phyloP scores from a whole-genome alignment of 2,329 filamentous ascomycete species.

The Colletotrichum cordylinicola region DNA sequence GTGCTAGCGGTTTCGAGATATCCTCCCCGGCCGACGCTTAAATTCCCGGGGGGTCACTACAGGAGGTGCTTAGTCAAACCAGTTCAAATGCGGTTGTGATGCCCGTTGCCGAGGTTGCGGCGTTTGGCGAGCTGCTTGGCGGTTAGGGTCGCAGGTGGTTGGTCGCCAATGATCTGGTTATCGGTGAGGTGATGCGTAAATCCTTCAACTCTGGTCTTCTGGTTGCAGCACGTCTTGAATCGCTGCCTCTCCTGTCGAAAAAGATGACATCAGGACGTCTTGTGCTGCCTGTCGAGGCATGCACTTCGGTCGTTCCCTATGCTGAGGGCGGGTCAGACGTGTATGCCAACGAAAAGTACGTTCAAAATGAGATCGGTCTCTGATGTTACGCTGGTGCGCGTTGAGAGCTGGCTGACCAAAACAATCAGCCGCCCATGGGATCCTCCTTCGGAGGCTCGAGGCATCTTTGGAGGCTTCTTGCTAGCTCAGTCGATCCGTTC shows the following conservation, averaged over 20 bases:
- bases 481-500: not conserved
- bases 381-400: no score
- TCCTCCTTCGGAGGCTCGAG: not conserved
- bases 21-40: not conserved
- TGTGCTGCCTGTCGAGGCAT: not conserved
- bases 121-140: not conserved
- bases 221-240: not conserved
- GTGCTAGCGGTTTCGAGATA: not conserved
- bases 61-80: not conserved
- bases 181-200: not conserved
- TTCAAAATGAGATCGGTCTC: rapidly evolving
- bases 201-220: not conserved
- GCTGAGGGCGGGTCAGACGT: not conserved
- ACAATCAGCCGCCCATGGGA: not conserved
- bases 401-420: not conserved
- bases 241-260: not conserved
- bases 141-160: not conserved
- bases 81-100: not conserved
- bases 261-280: not conserved
- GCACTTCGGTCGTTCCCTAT: not conserved
- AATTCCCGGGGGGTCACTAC: not conserved
- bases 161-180: not conserved
- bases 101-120: not conserved
- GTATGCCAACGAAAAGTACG: not conserved
- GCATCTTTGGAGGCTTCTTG: not conserved